These are phyloP conservation scores for Juncus inflexus DNA, from an alignment of 176 grass and related monocot genomes.

Conservation along the genomic window DNA sequence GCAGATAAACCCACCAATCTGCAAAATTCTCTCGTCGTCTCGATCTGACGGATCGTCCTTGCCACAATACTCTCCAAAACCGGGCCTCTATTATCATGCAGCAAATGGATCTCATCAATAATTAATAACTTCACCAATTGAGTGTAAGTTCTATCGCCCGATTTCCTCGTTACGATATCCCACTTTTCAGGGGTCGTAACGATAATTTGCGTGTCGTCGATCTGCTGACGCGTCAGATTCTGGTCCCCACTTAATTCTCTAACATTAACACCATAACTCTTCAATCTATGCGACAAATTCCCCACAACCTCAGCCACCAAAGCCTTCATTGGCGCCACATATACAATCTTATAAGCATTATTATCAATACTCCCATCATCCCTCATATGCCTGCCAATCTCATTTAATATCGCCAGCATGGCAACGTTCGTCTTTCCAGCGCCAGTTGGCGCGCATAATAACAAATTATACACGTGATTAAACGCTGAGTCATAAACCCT, in stretches of 20 bases:
- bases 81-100: constrained; percentile 93
- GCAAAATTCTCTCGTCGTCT: constrained; percentile 80
- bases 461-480: constrained; percentile 70
- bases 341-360: constrained; percentile 89
- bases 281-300: constrained; percentile 63
- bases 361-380: constrained; percentile 80
- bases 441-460: constrained; percentile 89
- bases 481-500: constrained; percentile 84
- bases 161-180: constrained; percentile 97
- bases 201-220: constrained; percentile 97
- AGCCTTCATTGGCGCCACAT: constrained; percentile 97
- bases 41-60: constrained; percentile 90
- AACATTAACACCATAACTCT: constrained; percentile 59
- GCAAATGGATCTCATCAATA: constrained; percentile 92
- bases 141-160: constrained; percentile 93
- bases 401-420: constrained; percentile 85
- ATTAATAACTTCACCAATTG: constrained; percentile 92
- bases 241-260: constrained; percentile 95
- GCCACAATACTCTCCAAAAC: constrained; percentile 97
- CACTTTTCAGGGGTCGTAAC: constrained; percentile 98
- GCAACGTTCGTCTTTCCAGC: constrained; percentile 98
- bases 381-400: constrained; percentile 76
- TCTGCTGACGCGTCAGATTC: constrained; percentile 77
- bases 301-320: constrained; percentile 95
- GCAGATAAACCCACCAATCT: constrained; percentile 84